A percentile compares a stretch with the other conserved stretches of the same genome.
Conservation (phyloP, 306 rosid genomes). For the Morella rubra region DNA sequence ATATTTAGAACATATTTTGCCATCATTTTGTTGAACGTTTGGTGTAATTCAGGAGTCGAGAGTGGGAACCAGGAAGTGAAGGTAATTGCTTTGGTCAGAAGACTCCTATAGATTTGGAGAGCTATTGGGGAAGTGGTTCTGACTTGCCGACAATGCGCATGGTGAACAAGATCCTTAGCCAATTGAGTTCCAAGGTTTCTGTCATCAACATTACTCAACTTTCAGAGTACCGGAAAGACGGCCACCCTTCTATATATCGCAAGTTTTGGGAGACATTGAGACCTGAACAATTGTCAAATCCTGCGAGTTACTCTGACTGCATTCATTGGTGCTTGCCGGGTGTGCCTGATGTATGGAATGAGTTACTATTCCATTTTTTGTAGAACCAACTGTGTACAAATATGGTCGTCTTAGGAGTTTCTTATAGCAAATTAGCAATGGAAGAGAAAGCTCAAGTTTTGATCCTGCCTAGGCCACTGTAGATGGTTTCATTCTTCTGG, state of each 20-base stretch:
- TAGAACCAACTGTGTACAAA: constrained; percentile 12
- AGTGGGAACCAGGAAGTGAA: constrained; percentile 68
- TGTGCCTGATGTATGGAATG: constrained; percentile 94
- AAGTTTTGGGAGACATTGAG: constrained; percentile 88
- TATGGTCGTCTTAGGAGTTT: not conserved
- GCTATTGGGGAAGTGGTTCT: constrained; percentile 98
- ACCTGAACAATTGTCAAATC: constrained; percentile 70
- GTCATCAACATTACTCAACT: constrained; percentile 88
- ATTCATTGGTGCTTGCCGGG: constrained; percentile 99
- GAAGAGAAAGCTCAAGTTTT: constrained; percentile 1
- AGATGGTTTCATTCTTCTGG: not conserved
- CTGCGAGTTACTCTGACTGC: constrained; percentile 89
- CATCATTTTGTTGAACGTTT: constrained; percentile 3
- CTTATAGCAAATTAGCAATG: not conserved
- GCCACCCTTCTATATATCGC: constrained; percentile 89
- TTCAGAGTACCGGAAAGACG: constrained; percentile 89
- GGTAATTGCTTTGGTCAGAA: constrained; percentile 85
- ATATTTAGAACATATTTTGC: not conserved
- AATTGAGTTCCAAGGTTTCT: constrained; percentile 63
- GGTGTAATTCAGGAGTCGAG: constrained; percentile 68
- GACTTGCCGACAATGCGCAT: constrained; percentile 75
- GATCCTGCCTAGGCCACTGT: not conserved
- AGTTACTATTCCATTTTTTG: constrained; percentile 73
- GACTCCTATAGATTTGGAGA: constrained; percentile 53
- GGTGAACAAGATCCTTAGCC: constrained; percentile 58